These are phyloP conservation scores for Solanum raphanifolium DNA, from an alignment of 257 asterid genomes.

Conservation along the genomic window DNA sequence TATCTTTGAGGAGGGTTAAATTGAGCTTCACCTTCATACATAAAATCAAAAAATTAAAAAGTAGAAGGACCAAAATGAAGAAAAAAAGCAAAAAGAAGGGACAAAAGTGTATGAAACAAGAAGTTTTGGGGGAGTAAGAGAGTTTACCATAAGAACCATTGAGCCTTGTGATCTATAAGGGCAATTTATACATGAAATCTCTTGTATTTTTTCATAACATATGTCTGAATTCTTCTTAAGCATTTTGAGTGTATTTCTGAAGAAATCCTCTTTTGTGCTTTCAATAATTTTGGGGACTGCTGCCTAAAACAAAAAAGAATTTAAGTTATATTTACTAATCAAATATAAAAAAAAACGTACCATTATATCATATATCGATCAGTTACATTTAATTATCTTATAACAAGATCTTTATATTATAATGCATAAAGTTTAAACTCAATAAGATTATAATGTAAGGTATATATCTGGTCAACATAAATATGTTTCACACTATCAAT, in stretches of 20 bases:
- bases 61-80: not conserved
- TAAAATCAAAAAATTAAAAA: not conserved
- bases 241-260: conserved; percentile 20
- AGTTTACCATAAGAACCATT: conserved; percentile 67
- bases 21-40: conserved; percentile 50
- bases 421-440: not conserved
- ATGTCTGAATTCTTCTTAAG: conserved; percentile 42
- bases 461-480: not conserved
- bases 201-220: conserved; percentile 37
- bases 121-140: not conserved
- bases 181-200: conserved; percentile 48
- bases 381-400: not conserved
- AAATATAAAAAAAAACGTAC: too few relatives aligned
- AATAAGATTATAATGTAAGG: not conserved
- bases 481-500: not conserved
- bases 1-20: conserved; percentile 38
- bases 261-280: conserved; percentile 54
- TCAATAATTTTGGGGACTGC: conserved; percentile 65
- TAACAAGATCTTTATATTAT: not conserved
- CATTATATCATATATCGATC: too few relatives aligned
- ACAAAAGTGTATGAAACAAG: not conserved
- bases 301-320: conserved; percentile 26
- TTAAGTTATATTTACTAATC: not conserved
- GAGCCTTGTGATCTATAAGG: conserved; percentile 70
- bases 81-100: not conserved